Percentiles rank a stretch among this genome's conserved stretches.
These are phyloP conservation scores for Coniella vitis DNA, from an alignment of 2,329 filamentous ascomycete genomes.

Conservation along the genomic window DNA sequence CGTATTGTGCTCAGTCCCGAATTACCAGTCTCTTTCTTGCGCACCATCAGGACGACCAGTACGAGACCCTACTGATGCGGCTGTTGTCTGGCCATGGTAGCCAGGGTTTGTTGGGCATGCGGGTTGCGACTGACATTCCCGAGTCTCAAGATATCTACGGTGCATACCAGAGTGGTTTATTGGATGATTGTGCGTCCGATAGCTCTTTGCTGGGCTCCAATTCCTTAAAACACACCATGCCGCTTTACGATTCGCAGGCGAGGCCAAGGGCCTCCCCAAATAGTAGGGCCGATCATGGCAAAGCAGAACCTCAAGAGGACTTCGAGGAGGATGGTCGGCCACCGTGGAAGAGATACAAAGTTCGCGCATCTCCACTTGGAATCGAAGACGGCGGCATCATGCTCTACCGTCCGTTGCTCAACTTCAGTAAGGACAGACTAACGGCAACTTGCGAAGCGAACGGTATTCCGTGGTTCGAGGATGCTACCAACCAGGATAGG, in stretches of 20 bases:
- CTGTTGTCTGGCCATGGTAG: constrained; percentile 59
- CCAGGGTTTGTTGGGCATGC: constrained; percentile 69
- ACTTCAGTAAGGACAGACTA: constrained; percentile 66
- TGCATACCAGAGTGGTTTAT: constrained; percentile 57
- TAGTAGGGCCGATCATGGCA: constrained; percentile 20
- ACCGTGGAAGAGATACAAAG: constrained; percentile 11
- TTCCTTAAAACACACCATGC: constrained; percentile 19
- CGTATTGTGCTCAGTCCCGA: constrained; percentile 42
- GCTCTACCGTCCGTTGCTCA: constrained; percentile 62
- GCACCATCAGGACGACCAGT: constrained; percentile 86
- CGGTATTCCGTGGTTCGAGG: constrained; percentile 70
- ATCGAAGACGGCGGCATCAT: constrained; percentile 61
- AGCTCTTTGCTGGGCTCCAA: constrained; percentile 33
- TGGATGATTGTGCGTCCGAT: constrained; percentile 36
- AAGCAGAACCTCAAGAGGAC: constrained; percentile 20
- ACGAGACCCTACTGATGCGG: constrained; percentile 82
- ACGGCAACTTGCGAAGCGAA: constrained; percentile 66
- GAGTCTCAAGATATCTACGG: constrained; percentile 74
- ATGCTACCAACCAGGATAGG: constrained; percentile 72
- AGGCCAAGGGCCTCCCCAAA: constrained; percentile 21
- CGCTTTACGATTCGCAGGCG: too few species aligned
- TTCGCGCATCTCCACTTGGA: constrained; percentile 21
- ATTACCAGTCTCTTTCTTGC: constrained; percentile 65
- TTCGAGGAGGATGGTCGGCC: constrained; percentile 14
- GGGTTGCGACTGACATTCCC: constrained; percentile 60